Conservation (phyloP, 163 green algal species). For the Smithsoniella earleae region DNA sequence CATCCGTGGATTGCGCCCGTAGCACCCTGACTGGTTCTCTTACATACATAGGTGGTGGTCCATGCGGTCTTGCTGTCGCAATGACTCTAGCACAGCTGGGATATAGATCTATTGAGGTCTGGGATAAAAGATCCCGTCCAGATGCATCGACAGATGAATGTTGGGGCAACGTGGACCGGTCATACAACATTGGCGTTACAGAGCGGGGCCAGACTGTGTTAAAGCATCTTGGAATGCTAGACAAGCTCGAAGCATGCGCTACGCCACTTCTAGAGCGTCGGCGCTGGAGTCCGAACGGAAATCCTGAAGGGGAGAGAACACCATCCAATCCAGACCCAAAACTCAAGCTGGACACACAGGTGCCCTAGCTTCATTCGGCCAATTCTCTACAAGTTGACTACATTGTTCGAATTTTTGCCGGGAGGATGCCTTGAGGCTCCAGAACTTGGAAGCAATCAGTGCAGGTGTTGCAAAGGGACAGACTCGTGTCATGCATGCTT, state of each 20-base stretch:
- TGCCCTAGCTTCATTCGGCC: no score
- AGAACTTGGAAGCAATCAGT: neutral
- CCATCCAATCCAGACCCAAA: no score
- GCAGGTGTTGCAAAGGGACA: conserved; percentile 17
- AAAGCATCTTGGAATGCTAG: neutral
- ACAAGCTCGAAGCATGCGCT: neutral
- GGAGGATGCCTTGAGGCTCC: no score
- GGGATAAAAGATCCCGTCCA: neutral
- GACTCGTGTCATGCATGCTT: conserved; percentile 24
- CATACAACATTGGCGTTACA: conserved; percentile 12
- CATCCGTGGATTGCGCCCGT: no score
- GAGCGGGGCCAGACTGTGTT: neutral
- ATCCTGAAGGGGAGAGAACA: neutral
- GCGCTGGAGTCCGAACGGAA: conserved; percentile 4
- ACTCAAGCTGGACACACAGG: no score
- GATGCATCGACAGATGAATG: neutral
- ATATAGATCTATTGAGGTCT: conserved; percentile 2
- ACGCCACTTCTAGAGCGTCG: neutral
- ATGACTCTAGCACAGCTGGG: conserved; percentile 6
- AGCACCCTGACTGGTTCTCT: no score
- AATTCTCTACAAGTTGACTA: no score
- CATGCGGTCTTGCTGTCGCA: conserved; percentile 4
- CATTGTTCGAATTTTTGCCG: no score
- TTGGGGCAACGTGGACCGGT: conserved; percentile 9
- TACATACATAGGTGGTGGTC: conserved; percentile 9